A percentile compares a stretch with the other conserved stretches of the same genome.
phyloP scores from a whole-genome alignment of 2,329 filamentous ascomycete species.

The Colletotrichum sp. region DNA sequence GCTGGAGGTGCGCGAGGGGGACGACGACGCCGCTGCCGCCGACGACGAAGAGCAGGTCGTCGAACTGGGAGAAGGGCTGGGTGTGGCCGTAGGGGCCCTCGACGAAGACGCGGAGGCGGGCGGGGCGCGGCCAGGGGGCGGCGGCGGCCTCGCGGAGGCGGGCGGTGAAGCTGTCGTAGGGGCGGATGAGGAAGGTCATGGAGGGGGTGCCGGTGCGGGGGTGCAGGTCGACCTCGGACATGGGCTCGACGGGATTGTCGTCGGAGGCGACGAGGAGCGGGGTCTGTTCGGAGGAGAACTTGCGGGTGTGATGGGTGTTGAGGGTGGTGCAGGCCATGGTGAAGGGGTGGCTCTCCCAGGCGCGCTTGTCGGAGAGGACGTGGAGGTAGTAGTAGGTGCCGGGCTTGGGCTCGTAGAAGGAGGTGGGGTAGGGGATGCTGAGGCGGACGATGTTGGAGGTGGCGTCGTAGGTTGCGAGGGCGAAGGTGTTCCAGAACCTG shows the following conservation, averaged over 20 bases:
- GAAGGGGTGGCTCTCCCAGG: conserved; percentile 58
- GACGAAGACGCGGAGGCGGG: conserved; percentile 39
- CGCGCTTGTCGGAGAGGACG: conserved; percentile 40
- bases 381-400: conserved; percentile 53
- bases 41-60: conserved; percentile 45
- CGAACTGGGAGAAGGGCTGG: conserved; percentile 40
- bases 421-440: conserved; percentile 37
- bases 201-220: conserved; percentile 9
- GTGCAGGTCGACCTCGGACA: conserved; percentile 4
- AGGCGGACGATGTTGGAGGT: conserved; percentile 48
- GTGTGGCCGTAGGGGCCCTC: conserved; percentile 52
- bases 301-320: not conserved
- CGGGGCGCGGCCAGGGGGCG: conserved; percentile 25
- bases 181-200: conserved; percentile 50
- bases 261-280: conserved; percentile 32
- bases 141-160: conserved; percentile 38
- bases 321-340: conserved; percentile 41
- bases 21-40: conserved; percentile 51
- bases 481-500: conserved; percentile 39
- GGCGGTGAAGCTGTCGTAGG: conserved; percentile 49
- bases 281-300: conserved; percentile 32
- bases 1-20: conserved; percentile 41
- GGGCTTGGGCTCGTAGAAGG: conserved; percentile 36
- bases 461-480: conserved; percentile 36
- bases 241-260: not conserved